Evolutionary conservation across 176 grass and related monocot species (phyloP), one percentile per base, ranked within the genome.

Genomic region (Dendrocalamus sinicus): DNA sequence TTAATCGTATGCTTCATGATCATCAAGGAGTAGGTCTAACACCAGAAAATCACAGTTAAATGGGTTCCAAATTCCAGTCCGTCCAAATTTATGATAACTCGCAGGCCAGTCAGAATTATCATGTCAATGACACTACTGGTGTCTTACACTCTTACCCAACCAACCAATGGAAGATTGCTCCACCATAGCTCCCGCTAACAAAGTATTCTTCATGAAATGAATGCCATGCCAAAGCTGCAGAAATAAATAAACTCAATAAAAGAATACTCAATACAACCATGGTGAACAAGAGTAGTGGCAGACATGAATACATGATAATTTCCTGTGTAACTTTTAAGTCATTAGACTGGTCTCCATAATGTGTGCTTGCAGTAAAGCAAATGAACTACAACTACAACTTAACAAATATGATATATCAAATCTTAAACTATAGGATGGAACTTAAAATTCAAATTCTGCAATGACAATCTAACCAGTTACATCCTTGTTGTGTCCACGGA

Each of bases 201-300:
- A 99, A 99, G 80, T 99, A 99, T 81, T 99, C 96, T 92, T 99
- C 96, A 69, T 99, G 96, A 85, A 99, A 99, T 75, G 96, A 93
- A 74, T 99, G 96, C 96, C 96, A 99, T 57, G 93, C 92, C 88
- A 99, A 86, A 72, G 96, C 96, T 99, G 88, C 84, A 88, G 7
- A 88, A 85, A 94, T 63, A 26, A 86, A 89, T 68, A 22, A 65
- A 89, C 22, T 24, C n/a, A 75, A 67, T 73, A 78, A 79, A 74
- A 67, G 5, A 47, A 32, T 67, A 63, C 30, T 8, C 77, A 78
- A 48, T 51, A 83, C 12, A 89, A 66, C 40, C 67, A 86, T 73
- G 79, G 44, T 40, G 32, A 86, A 75, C 5, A 82, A 64, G 40
- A 15, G 19, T 0, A 37, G 8, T 67, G 16, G 20, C 1, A 3